Conservation (phyloP, 345 rosid genomes). For the Angophora floribunda region DNA sequence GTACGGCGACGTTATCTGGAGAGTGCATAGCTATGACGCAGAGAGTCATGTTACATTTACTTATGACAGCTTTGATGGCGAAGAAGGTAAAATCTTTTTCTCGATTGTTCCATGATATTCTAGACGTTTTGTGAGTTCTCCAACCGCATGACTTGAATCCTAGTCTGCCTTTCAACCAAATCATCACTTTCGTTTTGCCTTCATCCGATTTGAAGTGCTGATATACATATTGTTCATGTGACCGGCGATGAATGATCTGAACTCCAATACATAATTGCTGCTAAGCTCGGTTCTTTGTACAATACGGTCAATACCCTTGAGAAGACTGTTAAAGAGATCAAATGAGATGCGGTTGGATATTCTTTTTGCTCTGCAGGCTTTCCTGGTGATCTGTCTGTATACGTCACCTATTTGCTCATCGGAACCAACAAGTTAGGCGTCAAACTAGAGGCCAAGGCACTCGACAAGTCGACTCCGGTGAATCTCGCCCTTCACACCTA, state of each 20-base stretch:
- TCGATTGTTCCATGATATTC: neutral
- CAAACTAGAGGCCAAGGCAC: constrained; percentile 49
- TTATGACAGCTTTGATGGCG: constrained; percentile 59
- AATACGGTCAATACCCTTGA: neutral
- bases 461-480: constrained; percentile 53
- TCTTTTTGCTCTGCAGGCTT: constrained; percentile 32
- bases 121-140: neutral
- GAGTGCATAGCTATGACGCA: constrained; percentile 20
- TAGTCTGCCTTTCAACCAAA: neutral
- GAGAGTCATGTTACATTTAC: constrained; percentile 39
- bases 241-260: neutral
- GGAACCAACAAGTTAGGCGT: constrained; percentile 37
- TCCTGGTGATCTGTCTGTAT: constrained; percentile 56
- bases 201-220: neutral
- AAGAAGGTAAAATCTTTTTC: constrained; percentile 36
- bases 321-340: neutral
- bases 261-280: neutral
- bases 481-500: constrained; percentile 73
- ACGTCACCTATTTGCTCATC: constrained; percentile 52
- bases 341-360: neutral
- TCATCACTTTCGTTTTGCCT: neutral
- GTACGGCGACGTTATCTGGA: constrained; percentile 61
- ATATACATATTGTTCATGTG: neutral
- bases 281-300: neutral
- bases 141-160: neutral